A percentile compares a stretch with the other conserved stretches of the same genome.
phyloP scores from a whole-genome alignment of 768 basidiomycete species.

The Phlegmacium glaucopus region DNA sequence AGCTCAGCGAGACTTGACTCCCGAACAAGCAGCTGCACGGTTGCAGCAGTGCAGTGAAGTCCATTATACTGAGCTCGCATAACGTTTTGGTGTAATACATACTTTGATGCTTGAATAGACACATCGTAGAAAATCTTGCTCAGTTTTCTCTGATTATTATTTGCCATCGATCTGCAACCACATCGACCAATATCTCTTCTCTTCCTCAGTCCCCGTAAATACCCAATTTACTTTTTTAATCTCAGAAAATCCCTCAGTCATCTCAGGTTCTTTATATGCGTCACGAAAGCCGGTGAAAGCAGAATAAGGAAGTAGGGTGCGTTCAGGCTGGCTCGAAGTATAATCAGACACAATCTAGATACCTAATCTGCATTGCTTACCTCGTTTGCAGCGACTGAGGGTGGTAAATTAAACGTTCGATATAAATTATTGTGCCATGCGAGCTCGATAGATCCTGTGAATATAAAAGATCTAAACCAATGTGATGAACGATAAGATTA shows the following conservation, averaged over 20 bases:
- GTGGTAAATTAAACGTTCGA: constrained; percentile 62
- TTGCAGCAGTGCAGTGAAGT: constrained; percentile 51
- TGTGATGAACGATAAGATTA: not conserved
- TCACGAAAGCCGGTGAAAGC: constrained; percentile 58
- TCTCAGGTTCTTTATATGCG: constrained; percentile 62
- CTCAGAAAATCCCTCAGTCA: constrained; percentile 73
- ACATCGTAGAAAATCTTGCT: no score
- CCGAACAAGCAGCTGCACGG: constrained; percentile 78
- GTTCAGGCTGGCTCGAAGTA: constrained; percentile 32
- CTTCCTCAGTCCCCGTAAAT: constrained; percentile 74
- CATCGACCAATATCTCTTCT: constrained; percentile 71
- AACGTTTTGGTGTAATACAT: no score
- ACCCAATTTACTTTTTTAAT: constrained; percentile 77
- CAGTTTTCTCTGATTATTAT: constrained; percentile 32
- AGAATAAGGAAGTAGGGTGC: constrained; percentile 53
- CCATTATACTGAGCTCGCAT: constrained; percentile 48
- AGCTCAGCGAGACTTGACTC: constrained; percentile 84
- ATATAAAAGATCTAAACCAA: constrained; percentile 62
- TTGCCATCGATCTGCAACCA: constrained; percentile 83
- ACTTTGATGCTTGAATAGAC: no score
- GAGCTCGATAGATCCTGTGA: constrained; percentile 72
- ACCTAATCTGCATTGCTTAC: constrained; percentile 22
- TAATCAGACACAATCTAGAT: no score
- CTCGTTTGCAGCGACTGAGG: constrained; percentile 38
- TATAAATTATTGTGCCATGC: constrained; percentile 95